phyloP scores from a whole-genome alignment of 2,329 filamentous ascomycete species.

The Alternaria gansuensis region DNA sequence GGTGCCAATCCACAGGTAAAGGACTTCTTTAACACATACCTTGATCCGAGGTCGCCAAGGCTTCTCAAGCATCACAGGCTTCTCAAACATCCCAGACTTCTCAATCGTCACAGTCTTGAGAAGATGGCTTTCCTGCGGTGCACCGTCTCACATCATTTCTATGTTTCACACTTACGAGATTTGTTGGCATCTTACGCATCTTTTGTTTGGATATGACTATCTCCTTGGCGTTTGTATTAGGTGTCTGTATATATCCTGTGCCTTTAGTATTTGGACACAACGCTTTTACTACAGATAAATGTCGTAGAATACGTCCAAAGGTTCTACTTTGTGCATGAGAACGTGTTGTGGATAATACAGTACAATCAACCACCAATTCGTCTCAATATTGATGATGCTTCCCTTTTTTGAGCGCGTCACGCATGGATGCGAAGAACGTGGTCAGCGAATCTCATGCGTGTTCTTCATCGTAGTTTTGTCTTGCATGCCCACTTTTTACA shows the following conservation, averaged over 20 bases:
- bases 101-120: background rate
- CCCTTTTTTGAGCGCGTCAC: background rate
- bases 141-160: background rate
- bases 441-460: too few species aligned
- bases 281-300: background rate
- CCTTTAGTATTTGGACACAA: background rate
- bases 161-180: background rate
- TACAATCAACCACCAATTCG: too few species aligned
- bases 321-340: background rate
- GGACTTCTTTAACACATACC: conserved; percentile 36
- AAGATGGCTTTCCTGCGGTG: background rate
- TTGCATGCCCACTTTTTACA: background rate
- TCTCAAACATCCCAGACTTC: background rate
- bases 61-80: background rate
- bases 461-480: background rate
- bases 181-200: background rate
- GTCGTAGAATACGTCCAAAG: background rate
- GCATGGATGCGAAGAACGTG: background rate
- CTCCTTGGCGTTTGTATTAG: background rate
- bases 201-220: background rate
- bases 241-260: background rate
- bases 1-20: conserved; percentile 48
- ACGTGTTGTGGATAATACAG: too few species aligned
- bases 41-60: background rate
- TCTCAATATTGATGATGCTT: too few species aligned